Evolutionary conservation across 2,329 filamentous ascomycete genomes (phyloP), one percentile per base, ranked within the genome.

Genomic region (Boeremia exigua): DNA sequence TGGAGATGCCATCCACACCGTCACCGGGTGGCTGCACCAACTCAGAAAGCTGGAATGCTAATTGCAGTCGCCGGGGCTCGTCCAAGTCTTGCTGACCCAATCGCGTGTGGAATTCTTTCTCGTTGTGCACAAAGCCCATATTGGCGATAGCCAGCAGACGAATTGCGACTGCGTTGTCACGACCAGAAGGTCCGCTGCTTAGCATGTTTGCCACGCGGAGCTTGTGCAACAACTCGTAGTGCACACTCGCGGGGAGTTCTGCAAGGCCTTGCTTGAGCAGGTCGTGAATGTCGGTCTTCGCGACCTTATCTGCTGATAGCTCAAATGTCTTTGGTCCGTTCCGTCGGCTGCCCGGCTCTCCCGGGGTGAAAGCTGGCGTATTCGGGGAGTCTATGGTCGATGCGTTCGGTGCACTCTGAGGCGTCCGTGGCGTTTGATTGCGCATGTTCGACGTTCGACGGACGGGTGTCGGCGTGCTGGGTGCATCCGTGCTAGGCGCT

Each of bases 11-110:
- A 15, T 82, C 76, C 48, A 88, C 84, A 17, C 86, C 88, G 68
- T 89, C 87, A 6, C 86, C 83, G 4, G 91, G 88, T 10, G 94
- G 91, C 65, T 96, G 93, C 19, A 98, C 89, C 54, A 99, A 80
- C 73, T 98, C 94, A 15, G 91, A 91, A 33, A 99, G 84, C 75
- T 99, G 96, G 69, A 96, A 96, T 3, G 92, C 88, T 23, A 99
- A 82, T 75, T 99, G 95, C 60, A 92, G 89, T 47, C 91, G 86
- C 57, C 93, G 88, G 2, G 93, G 92, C 74, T 96, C 92, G 68
- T 98, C 94, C 33, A 87, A 86, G 70, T 99, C 96, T 64, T 93
- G 88, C 61, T 91, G 90, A 47, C 96, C 82, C 37, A 97, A 85
- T 74, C 91, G 94, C 60, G 94, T 89, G 39, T 92, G 82, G 67